These are phyloP conservation scores for Fusarium napiforme DNA, from an alignment of 2,329 filamentous ascomycete species.

Conservation along the genomic window DNA sequence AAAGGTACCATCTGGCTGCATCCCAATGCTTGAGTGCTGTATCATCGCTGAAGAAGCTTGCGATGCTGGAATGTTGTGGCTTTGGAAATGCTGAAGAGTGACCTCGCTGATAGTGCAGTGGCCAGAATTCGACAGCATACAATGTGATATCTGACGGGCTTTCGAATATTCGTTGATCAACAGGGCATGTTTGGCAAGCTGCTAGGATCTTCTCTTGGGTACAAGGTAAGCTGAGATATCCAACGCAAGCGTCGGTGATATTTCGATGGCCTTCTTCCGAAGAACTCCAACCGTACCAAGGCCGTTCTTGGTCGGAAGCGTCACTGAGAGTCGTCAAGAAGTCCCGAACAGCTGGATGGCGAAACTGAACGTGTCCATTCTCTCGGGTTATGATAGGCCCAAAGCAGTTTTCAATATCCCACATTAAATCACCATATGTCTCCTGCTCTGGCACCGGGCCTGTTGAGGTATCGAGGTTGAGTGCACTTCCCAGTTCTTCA, in stretches of 20 bases:
- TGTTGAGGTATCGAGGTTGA: fast-evolving
- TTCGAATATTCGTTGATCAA: neutral
- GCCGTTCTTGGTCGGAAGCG: fast-evolving
- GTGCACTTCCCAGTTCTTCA: neutral
- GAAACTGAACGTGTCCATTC: neutral
- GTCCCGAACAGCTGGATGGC: neutral
- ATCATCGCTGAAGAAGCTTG: neutral
- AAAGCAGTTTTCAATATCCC: neutral
- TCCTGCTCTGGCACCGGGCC: fast-evolving
- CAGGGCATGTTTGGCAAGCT: neutral
- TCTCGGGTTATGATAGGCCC: neutral
- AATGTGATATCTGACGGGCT: neutral
- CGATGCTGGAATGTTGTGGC: fast-evolving
- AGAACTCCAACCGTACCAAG: neutral
- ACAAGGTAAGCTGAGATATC: neutral
- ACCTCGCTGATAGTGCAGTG: neutral
- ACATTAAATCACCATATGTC: neutral
- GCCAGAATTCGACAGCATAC: neutral
- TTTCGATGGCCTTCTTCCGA: neutral
- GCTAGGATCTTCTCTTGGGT: neutral
- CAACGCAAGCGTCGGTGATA: neutral
- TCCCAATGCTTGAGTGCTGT: neutral
- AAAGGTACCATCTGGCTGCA: neutral
- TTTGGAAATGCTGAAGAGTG: too few relatives aligned
- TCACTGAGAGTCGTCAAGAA: neutral